Evolutionary conservation across 495 filamentous ascomycete genomes (phyloP).

Genomic region (Penicillium manginii): DNA sequence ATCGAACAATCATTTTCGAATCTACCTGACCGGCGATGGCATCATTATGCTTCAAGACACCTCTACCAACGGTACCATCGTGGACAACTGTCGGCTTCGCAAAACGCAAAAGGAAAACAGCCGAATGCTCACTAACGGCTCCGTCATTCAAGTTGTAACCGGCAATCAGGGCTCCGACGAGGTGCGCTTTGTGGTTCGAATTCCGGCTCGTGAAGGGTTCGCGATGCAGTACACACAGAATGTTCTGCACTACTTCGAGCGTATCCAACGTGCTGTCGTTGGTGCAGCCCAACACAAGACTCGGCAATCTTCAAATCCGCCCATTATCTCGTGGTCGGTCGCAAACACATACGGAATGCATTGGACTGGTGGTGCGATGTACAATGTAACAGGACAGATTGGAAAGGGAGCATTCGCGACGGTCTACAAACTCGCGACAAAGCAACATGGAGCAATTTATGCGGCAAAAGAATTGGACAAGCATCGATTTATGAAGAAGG

Average conservation of each 20-base stretch:
- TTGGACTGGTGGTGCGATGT: constrained; percentile 82
- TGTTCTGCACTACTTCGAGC: constrained; percentile 56
- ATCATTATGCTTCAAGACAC: constrained; percentile 88
- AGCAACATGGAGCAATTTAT: constrained; percentile 75
- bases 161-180: constrained; percentile 46
- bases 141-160: constrained; percentile 71
- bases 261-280: constrained; percentile 29
- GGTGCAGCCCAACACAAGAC: constrained; percentile 26
- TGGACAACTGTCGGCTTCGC: constrained; percentile 68
- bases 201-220: constrained; percentile 70
- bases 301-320: constrained; percentile 34
- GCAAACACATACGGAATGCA: constrained; percentile 59
- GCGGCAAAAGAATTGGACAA: constrained; percentile 94
- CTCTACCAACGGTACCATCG: constrained; percentile 90
- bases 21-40: constrained; percentile 77
- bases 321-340: constrained; percentile 38
- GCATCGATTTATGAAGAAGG: constrained; percentile 84
- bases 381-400: constrained; percentile 78
- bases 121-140: constrained; percentile 71
- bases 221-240: constrained; percentile 63
- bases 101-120: constrained; percentile 51
- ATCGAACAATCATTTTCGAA: constrained; percentile 91
- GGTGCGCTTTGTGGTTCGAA: constrained; percentile 82
- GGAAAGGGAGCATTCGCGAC: constrained; percentile 94
- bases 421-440: constrained; percentile 83